Evolutionary conservation across 495 filamentous ascomycete species (phyloP), one percentile per base, ranked within the genome.

Genomic region (Neurospora cerealis): DNA sequence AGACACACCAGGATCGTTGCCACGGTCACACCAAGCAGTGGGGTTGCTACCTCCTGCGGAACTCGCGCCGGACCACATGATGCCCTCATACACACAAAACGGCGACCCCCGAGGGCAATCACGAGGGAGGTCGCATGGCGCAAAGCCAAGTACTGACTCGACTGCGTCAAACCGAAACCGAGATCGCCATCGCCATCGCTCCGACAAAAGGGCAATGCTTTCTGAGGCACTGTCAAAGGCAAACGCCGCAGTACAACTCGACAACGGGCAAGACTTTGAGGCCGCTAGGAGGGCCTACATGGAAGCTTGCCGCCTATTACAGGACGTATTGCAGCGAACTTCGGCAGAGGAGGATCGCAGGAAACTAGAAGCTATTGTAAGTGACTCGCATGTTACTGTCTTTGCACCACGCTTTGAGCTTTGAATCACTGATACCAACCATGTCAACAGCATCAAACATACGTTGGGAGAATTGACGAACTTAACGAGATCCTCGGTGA

Each of bases 221-320:
- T 96, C 94, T 5, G 94, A 92, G 78, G 96, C 96, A 8, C 83
- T 99, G 54, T 91, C 96, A 77, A 97, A 97, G 82, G 96, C 96
- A 44, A 97, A 98, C 77, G 96, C 93, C 32, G 96, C 96, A 9
- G 96, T 99, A 19, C 87, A 96, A 72, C 88, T 98, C 39, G 96
- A 99, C 81, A 96, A 97, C 84, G 94, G 93, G 5, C 92, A 95
- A 77, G 97, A 98, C 80, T 92, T 95, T 76, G 93, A 96, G 80
- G 94, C 94, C 34, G 96, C 96, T 38, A 91, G 96, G 84, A 89
- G 93, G 77, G 94, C 96, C 34, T 99, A 99, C 79, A 86, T 86
- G 21, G 96, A 98, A 83, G 95, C 95, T 6, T 97, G 96, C 77
- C 85, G 87, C 32, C 83, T 98, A 75, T 83, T 99, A 36, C 90